Percentiles rank a stretch among this genome's conserved stretches.
phyloP scores from a whole-genome alignment of 1,284 basidiomycete genomes.

The Rhodotorula sp. region DNA sequence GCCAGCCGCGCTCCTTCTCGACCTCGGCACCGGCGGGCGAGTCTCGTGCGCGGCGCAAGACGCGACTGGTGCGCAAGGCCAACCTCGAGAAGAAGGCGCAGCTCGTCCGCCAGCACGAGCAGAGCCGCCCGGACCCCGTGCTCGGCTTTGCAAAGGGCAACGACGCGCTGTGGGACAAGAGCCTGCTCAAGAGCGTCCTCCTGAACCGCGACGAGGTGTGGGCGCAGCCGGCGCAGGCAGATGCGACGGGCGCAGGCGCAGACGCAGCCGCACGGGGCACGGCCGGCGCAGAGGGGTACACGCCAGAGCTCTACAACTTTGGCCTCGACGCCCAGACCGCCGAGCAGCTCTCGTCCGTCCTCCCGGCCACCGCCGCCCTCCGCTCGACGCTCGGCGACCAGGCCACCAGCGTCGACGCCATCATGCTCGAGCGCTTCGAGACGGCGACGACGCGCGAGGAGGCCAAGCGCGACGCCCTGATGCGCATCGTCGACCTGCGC shows the following conservation, averaged over 20 bases:
- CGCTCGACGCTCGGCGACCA: slow-evolving; percentile 44
- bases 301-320: slow-evolving; percentile 57
- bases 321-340: slow-evolving; percentile 60
- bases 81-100: slow-evolving; percentile 49
- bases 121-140: slow-evolving; percentile 63
- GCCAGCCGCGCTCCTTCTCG: slow-evolving; percentile 20
- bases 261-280: background rate
- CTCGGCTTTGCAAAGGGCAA: slow-evolving; percentile 67
- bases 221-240: slow-evolving; percentile 42
- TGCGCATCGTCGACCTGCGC: slow-evolving; percentile 74
- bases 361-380: slow-evolving; percentile 51
- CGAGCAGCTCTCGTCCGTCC: slow-evolving; percentile 13
- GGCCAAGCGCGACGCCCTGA: slow-evolving; percentile 65
- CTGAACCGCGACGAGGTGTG: slow-evolving; percentile 61
- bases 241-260: slow-evolving; percentile 12
- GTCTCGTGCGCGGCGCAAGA: slow-evolving; percentile 37
- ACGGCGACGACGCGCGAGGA: slow-evolving; percentile 53
- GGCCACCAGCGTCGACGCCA: slow-evolving; percentile 32
- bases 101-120: slow-evolving; percentile 49
- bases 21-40: slow-evolving; percentile 13
- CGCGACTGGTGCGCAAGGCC: slow-evolving; percentile 46
- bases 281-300: background rate
- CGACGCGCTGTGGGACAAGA: slow-evolving; percentile 61
- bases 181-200: slow-evolving; percentile 64
- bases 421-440: slow-evolving; percentile 38